phyloP scores from a whole-genome alignment of 2,329 filamentous ascomycete genomes.

The Harringtonia aguacate region DNA sequence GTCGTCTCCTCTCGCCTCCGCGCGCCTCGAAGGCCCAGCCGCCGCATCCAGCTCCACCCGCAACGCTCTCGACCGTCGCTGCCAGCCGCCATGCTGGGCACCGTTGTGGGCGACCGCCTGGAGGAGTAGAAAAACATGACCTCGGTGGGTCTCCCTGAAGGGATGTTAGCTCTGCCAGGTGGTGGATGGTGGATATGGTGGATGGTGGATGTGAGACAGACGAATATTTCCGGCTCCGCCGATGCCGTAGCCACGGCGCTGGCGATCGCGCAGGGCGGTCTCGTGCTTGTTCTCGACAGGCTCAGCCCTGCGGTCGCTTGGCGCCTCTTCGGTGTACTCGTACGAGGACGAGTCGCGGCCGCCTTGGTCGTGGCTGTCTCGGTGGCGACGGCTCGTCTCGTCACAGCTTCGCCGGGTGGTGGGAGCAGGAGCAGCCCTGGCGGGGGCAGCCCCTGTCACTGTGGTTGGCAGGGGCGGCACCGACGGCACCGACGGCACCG shows the following conservation, averaged over 20 bases:
- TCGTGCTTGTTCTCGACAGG: constrained; percentile 17
- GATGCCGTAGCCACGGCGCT: constrained; percentile 27
- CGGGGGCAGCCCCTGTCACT: background rate
- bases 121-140: background rate
- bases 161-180: no score
- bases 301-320: no score
- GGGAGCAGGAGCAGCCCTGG: no score
- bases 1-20: background rate
- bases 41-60: background rate
- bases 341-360: no score
- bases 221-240: constrained; percentile 28
- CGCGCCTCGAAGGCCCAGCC: background rate
- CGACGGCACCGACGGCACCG: background rate
- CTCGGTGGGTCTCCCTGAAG: background rate
- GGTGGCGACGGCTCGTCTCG: no score
- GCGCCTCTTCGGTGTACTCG: no score
- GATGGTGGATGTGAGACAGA: constrained; percentile 16
- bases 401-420: no score
- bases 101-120: background rate
- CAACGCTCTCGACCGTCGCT: background rate
- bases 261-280: constrained; percentile 18
- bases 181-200: constrained; percentile 10
- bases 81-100: background rate
- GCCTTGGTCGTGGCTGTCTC: no score
- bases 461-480: background rate